Base-by-base conservation (phyloP, 768 basidiomycete species). In the Boletus sp. region DNA sequence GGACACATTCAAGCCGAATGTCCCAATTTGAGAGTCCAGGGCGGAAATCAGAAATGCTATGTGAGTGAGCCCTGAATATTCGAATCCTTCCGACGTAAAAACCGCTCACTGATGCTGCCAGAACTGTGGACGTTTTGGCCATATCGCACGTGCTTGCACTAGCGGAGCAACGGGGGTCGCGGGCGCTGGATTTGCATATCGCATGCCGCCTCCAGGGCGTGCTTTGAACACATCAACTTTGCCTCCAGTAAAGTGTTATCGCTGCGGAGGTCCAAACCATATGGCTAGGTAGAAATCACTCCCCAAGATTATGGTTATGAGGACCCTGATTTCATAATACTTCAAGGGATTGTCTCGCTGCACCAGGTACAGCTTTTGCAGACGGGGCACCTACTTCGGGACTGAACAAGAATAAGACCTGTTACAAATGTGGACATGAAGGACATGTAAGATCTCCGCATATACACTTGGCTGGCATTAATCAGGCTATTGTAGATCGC, bases 1-100 rank as follows among this genome's bases (percentile, higher is more conserved):
- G 94, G 94, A 58, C 91, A 94, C 70, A 89, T 92, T 63, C 87
- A 89, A 73, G 90, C 90, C 48, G 91, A 93, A 67, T 92, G 91
- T 63, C 90, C 90, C 20, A 92, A 82, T 69, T 74, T 92, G 71
- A 84, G 90, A 69, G 72, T 88, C 32, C 87, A 86, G 62, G 76
- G 81, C 64, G 79, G 76, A 56, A 84, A 78, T 67, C 87, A 89
- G 75, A 92, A 90, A 75, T 94, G 92, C 73, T 94, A 91, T 73
- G 92, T 93, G 73, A 72, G 87, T 67, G 12, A 49, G 6, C 39
- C 56, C 18, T 52, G 30, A 29, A 36, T 24, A 17, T n/a, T 41
- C 44, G 24, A 30, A 35, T 30, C 20, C n/a, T 47, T 46, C 42
- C 49, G 52, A 35, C 35, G 48, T 52, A 55, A 48, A 47, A 14